phyloP scores from a whole-genome alignment of 345 rosid species.

The Populus davidiana region DNA sequence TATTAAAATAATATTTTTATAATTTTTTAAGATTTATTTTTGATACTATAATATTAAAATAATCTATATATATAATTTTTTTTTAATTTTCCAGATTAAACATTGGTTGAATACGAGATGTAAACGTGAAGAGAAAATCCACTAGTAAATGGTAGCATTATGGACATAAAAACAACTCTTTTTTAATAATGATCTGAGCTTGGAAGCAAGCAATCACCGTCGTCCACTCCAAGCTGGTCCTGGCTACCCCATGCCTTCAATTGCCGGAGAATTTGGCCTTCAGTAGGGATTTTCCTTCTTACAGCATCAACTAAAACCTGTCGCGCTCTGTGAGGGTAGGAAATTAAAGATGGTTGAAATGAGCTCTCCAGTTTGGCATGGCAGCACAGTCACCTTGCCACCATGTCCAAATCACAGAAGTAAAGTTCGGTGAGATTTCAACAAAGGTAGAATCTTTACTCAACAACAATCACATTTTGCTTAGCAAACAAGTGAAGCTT shows the following conservation, averaged over 20 bases:
- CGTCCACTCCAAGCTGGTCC: background rate
- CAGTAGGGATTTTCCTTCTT: background rate
- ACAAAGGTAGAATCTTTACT: background rate
- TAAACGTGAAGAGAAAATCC: background rate
- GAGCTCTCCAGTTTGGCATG: background rate
- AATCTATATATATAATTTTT: no score
- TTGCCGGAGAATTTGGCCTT: background rate
- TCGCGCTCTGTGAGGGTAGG: slow-evolving; percentile 2
- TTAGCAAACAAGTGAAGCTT: slow-evolving; percentile 4
- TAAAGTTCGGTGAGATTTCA: background rate
- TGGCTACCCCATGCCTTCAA: background rate
- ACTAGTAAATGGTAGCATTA: background rate
- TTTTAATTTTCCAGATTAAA: no score
- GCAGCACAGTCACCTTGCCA: background rate
- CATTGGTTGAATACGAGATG: background rate
- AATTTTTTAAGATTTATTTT: no score
- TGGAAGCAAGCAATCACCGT: background rate
- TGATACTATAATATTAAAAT: no score
- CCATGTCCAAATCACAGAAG: background rate
- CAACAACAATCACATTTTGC: background rate
- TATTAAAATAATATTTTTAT: no score
- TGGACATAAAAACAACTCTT: background rate
- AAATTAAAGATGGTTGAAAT: background rate
- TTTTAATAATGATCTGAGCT: background rate
- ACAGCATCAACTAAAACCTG: background rate